Evolutionary conservation across 345 rosid species (phyloP).

Genomic region (Gossypium raimondii): DNA sequence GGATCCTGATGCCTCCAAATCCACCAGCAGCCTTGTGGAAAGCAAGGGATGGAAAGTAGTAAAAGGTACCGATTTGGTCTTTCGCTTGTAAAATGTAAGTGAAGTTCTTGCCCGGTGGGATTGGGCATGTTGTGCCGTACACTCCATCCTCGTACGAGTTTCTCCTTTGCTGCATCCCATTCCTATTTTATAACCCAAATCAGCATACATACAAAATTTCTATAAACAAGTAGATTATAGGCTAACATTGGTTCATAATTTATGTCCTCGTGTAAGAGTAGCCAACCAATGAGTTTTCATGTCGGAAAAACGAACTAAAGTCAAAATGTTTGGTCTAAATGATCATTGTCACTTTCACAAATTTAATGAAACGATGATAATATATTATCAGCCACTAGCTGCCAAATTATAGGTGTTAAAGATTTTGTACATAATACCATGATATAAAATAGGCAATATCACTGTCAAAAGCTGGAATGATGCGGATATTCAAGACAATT

Average conservation of each 20-base stretch:
- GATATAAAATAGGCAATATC: background rate
- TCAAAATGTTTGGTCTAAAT: background rate
- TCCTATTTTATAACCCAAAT: conserved; percentile 40
- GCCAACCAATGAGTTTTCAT: background rate
- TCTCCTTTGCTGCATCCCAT: conserved; percentile 83
- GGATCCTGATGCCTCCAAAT: conserved; percentile 73
- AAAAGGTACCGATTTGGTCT: conserved; percentile 92
- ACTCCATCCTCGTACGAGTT: conserved; percentile 89
- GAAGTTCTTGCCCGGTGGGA: conserved; percentile 86
- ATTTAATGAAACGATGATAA: background rate
- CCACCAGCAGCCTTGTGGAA: conserved; percentile 95
- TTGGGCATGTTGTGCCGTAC: conserved; percentile 92
- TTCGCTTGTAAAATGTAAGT: conserved; percentile 78
- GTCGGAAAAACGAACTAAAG: background rate
- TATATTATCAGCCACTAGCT: background rate
- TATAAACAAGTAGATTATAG: background rate
- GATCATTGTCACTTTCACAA: background rate
- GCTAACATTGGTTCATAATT: too few species aligned
- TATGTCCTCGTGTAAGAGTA: background rate
- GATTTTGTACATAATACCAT: background rate
- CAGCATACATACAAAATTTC: too few species aligned
- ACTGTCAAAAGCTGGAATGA: background rate
- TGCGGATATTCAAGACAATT: conserved; percentile 14
- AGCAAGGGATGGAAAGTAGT: conserved; percentile 86
- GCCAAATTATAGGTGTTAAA: background rate